phyloP scores from a whole-genome alignment of 768 basidiomycete species.

The Pholiota microspora region DNA sequence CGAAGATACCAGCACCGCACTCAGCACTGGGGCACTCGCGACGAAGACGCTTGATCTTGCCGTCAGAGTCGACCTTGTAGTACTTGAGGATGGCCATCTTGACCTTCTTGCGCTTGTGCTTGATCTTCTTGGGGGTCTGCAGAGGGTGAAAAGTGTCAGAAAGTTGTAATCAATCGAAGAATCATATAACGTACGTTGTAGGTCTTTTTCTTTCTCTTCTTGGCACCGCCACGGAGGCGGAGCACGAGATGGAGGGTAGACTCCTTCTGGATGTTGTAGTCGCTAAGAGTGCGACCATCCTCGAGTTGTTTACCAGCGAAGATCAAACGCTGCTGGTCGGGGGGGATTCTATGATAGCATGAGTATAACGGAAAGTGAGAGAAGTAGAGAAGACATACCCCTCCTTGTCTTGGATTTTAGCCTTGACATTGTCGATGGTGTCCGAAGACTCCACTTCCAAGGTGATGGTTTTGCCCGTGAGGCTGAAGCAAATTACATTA shows the following conservation, averaged over 20 bases:
- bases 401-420: constrained; percentile 97
- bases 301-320: constrained; percentile 99
- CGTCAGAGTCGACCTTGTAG: constrained; percentile 99
- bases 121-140: constrained; percentile 98
- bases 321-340: constrained; percentile 96
- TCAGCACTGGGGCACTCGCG: constrained; percentile 90
- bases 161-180: not conserved
- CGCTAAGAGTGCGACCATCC: constrained; percentile 93
- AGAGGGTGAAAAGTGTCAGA: constrained; percentile 8
- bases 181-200: constrained; percentile 70
- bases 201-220: constrained; percentile 99
- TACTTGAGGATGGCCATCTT: constrained; percentile 99
- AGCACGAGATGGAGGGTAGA: constrained; percentile 97
- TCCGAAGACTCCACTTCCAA: constrained; percentile 97
- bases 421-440: constrained; percentile 97
- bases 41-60: constrained; percentile 98
- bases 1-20: constrained; percentile 85
- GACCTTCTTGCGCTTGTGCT: constrained; percentile 99
- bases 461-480: constrained; percentile 98
- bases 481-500: constrained; percentile 45
- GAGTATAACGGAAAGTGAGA: constrained; percentile 6
- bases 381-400: constrained; percentile 50
- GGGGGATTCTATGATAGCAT: constrained; percentile 61
- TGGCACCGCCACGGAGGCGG: constrained; percentile 97
- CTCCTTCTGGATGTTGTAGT: constrained; percentile 99